These are phyloP conservation scores for Myxozyma melibiosi DNA, from an alignment of 805 yeast genomes.

Conservation along the genomic window DNA sequence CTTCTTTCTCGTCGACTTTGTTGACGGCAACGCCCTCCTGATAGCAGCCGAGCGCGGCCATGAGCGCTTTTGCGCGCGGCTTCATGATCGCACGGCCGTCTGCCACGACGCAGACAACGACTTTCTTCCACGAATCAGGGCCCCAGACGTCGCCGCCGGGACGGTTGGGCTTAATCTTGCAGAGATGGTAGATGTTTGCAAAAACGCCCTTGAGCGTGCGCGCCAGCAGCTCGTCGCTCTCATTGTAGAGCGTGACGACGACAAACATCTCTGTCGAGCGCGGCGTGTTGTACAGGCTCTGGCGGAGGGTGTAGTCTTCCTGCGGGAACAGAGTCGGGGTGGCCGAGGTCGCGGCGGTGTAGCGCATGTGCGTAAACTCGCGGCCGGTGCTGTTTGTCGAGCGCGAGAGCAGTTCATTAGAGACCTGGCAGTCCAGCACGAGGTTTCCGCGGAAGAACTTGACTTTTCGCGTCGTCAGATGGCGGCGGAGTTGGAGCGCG, in stretches of 20 bases:
- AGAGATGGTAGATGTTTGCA: constrained; percentile 77
- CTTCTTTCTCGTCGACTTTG: constrained; percentile 78
- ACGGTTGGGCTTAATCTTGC: constrained; percentile 60
- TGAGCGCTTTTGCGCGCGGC: constrained; percentile 73
- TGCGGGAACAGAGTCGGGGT: constrained; percentile 72
- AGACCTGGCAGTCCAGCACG: constrained; percentile 85
- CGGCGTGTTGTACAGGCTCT: constrained; percentile 62
- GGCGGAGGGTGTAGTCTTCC: constrained; percentile 78
- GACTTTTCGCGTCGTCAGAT: constrained; percentile 49
- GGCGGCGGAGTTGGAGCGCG: constrained; percentile 40
- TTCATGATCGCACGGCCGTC: constrained; percentile 89
- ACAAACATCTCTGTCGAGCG: constrained; percentile 83
- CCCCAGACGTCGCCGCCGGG: constrained; percentile 66
- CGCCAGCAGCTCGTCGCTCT: constrained; percentile 78
- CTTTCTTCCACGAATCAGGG: constrained; percentile 91
- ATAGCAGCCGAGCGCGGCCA: constrained; percentile 85
- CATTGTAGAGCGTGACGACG: constrained; percentile 88
- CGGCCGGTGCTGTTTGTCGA: constrained; percentile 50
- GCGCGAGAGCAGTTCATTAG: constrained; percentile 58
- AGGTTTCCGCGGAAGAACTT: constrained; percentile 72
- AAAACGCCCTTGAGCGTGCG: constrained; percentile 88
- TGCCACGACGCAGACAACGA: constrained; percentile 84
- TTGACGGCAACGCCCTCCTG: constrained; percentile 97
- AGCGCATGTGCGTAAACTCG: constrained; percentile 84
- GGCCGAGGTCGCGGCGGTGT: constrained; percentile 84